Percentiles rank a stretch among this genome's conserved stretches.
phyloP scores from a whole-genome alignment of 306 rosid genomes.

The Prunus padus region DNA sequence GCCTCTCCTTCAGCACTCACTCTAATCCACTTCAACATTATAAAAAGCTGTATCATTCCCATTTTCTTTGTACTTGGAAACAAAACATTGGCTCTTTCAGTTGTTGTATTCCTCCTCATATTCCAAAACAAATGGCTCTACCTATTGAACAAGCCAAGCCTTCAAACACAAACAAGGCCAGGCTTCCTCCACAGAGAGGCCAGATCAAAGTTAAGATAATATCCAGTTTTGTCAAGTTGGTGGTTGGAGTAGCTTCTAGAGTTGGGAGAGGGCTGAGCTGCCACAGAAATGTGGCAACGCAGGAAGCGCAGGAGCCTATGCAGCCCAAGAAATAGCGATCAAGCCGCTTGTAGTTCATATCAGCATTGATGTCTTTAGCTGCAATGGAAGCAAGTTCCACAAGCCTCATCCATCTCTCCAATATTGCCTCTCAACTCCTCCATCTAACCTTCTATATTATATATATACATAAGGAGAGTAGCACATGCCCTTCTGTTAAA shows the following conservation, averaged over 20 bases:
- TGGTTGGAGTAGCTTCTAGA: conserved; percentile 17
- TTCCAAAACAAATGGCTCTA: conserved; percentile 37
- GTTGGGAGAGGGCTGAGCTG: conserved; percentile 33
- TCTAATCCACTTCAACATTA: conserved; percentile 8
- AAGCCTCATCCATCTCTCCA: not conserved
- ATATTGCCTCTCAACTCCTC: not conserved
- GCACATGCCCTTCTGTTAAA: no score
- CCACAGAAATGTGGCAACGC: conserved; percentile 13
- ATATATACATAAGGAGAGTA: no score
- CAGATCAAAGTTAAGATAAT: conserved; percentile 54
- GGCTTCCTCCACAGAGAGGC: conserved; percentile 64
- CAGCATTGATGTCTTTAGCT: not conserved
- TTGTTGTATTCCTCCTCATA: not conserved
- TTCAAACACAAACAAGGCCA: conserved; percentile 13
- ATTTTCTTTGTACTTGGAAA: not conserved
- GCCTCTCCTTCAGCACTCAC: not conserved
- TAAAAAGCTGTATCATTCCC: conserved; percentile 8
- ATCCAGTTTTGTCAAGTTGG: conserved; percentile 24
- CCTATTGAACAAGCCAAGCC: conserved; percentile 26
- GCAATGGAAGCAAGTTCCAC: not conserved
- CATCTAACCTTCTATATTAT: not conserved
- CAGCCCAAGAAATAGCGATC: not conserved
- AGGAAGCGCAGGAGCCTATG: not conserved
- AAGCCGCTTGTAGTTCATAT: not conserved
- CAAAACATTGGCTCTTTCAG: conserved; percentile 15